Evolutionary conservation across 2,329 filamentous ascomycete genomes (phyloP), one percentile per base, ranked within the genome.

Genomic region (Ophiostoma ulmi): DNA sequence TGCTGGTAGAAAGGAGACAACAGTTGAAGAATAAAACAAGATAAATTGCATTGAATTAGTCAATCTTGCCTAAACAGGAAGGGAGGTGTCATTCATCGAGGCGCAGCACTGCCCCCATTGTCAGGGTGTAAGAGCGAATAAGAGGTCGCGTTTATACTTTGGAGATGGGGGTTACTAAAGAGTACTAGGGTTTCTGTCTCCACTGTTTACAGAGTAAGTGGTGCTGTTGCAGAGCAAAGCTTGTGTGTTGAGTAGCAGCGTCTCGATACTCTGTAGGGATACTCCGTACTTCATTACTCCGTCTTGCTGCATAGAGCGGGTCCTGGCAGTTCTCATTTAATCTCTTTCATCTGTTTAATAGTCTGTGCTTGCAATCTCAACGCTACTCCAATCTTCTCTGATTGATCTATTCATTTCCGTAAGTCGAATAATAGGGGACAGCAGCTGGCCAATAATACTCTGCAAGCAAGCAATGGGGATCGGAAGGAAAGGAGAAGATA

Each of bases 41-140:
- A 63, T 63, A 7, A 36, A 63, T 63, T 63, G 1, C 6, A 26
- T 35, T 20, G 3, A 63, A 63, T 36, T 36, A 63, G 36, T 36
- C n/a, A 14, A n/a, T 63, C 31, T 36, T 63, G 58, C 58, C 58
- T 63, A 63, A 63, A 63, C 7, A 36, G 58, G 58, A 61, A 35
- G 17, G 48, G 26, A 63, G 7, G 20, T n/a, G 31, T 35, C 26
- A 36, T n/a, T 38, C 61, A 39, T 64, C 61, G 35, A 64, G 61
- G 61, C 61, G 61, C 61, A 64, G 61, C 61, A 64, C 61, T n/a
- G 31, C 31, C 58, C 31, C 58, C 58, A 64, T 64, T 14, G 55
- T 26, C 61, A 64, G 61, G 61, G n/a, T 64, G n/a, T 64, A 31
- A 20, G 22, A 31, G 35, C 61, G 17, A 36, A 64, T 36, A 5